Percentiles rank a stretch among this genome's conserved stretches.
These are phyloP conservation scores for Datura wrightii DNA, from an alignment of 257 asterid species.

Conservation along the genomic window DNA sequence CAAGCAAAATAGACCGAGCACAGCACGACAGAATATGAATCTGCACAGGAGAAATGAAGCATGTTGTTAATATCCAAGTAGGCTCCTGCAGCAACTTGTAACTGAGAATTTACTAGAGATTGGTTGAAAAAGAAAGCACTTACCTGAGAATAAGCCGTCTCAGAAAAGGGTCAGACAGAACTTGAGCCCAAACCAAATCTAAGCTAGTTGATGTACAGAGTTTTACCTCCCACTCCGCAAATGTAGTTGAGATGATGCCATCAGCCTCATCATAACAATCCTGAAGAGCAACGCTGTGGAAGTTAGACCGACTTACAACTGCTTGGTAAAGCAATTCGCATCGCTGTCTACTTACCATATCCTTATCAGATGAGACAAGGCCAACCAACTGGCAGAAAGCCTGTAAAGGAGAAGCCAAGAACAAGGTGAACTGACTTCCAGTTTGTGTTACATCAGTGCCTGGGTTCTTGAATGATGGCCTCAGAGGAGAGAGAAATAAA, in stretches of 20 bases:
- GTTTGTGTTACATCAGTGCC: constrained; percentile 51
- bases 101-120: not conserved
- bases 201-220: constrained; percentile 82
- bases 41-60: constrained; percentile 50
- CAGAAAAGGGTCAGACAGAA: constrained; percentile 81
- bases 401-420: constrained; percentile 87
- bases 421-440: constrained; percentile 95
- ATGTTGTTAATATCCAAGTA: not conserved
- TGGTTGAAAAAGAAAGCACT: constrained; percentile 33
- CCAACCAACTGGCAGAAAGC: constrained; percentile 91
- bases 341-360: constrained; percentile 54
- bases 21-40: constrained; percentile 93
- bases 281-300: constrained; percentile 48
- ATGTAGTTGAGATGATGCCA: constrained; percentile 67
- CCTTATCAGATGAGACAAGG: constrained; percentile 53
- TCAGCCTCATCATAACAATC: constrained; percentile 58
- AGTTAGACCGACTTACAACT: constrained; percentile 13
- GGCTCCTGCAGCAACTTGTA: not conserved
- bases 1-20: constrained; percentile 61
- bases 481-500: constrained; percentile 84
- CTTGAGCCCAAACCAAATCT: constrained; percentile 94
- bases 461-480: constrained; percentile 71
- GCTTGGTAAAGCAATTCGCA: not conserved
- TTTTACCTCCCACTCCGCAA: constrained; percentile 89
- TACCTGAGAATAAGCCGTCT: constrained; percentile 92